A percentile compares a stretch with the other conserved stretches of the same genome.
Conservation (phyloP, 371 early-diverging fungal species). For the Mucor saturninus region DNA sequence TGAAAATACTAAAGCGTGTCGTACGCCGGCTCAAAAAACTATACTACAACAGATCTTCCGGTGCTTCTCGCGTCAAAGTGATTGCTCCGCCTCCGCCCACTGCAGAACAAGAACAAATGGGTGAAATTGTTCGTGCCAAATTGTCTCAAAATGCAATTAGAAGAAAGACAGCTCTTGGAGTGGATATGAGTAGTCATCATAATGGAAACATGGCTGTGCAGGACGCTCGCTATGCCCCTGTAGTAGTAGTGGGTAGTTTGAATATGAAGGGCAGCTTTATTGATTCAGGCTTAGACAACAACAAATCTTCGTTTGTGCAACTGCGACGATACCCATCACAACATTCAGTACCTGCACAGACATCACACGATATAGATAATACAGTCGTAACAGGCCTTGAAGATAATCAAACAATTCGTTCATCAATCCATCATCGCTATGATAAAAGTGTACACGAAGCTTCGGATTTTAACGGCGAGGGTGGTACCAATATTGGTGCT, state of each 20-base stretch:
- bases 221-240: constrained; percentile 39
- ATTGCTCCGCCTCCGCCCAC: constrained; percentile 42
- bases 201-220: constrained; percentile 44
- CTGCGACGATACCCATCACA: constrained; percentile 15
- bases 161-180: constrained; percentile 28
- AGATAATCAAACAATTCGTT: constrained; percentile 8
- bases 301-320: constrained; percentile 4
- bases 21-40: constrained; percentile 50
- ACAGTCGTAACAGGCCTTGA: not conserved
- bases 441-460: constrained; percentile 20
- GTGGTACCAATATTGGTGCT: not conserved
- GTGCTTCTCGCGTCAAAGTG: constrained; percentile 34
- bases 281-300: constrained; percentile 19
- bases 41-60: constrained; percentile 37
- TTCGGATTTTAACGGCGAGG: not conserved
- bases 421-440: constrained; percentile 14
- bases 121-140: constrained; percentile 38
- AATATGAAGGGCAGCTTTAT: constrained; percentile 25
- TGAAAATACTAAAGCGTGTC: constrained; percentile 58
- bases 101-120: constrained; percentile 35
- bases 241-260: constrained; percentile 40
- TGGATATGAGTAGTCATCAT: constrained; percentile 32
- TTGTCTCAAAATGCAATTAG: constrained; percentile 34
- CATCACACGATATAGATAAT: not conserved
- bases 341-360: constrained; percentile 7